These are phyloP conservation scores for Fusarium sp. DNA, from an alignment of 2,329 filamentous ascomycete genomes.

Conservation along the genomic window DNA sequence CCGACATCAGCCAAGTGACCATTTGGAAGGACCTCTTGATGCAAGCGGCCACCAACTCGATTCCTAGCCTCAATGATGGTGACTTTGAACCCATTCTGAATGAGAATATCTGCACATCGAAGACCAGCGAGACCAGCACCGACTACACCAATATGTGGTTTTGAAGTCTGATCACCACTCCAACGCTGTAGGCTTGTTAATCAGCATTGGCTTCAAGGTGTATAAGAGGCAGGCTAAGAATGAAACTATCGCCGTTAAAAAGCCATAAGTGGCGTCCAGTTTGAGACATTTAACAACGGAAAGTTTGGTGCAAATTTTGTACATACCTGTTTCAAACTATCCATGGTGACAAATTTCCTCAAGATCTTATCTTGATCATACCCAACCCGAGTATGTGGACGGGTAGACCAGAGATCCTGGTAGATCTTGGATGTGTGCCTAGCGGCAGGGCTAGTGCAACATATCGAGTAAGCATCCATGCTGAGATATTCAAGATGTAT, in stretches of 20 bases:
- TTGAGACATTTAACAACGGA: not conserved
- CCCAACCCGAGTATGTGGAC: slow-evolving; percentile 48
- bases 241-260: not conserved
- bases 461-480: slow-evolving; percentile 65
- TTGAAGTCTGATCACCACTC: slow-evolving; percentile 29
- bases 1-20: slow-evolving; percentile 66
- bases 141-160: slow-evolving; percentile 70
- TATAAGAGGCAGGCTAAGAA: slow-evolving; percentile 6
- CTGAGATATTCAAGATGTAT: not conserved
- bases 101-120: slow-evolving; percentile 74
- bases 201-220: slow-evolving; percentile 35
- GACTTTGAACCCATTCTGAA: slow-evolving; percentile 71
- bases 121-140: slow-evolving; percentile 76
- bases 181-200: slow-evolving; percentile 37
- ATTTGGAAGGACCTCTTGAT: slow-evolving; percentile 59
- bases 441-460: slow-evolving; percentile 54
- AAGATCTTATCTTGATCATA: slow-evolving; percentile 45
- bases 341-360: slow-evolving; percentile 44
- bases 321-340: slow-evolving; percentile 50
- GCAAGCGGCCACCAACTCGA: slow-evolving; percentile 72
- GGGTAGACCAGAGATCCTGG: slow-evolving; percentile 57
- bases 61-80: slow-evolving; percentile 75
- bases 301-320: not conserved
- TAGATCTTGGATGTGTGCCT: slow-evolving; percentile 59
- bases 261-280: not conserved